phyloP scores from a whole-genome alignment of 140 eudicot genomes.

The Erigeron philadelphicus region DNA sequence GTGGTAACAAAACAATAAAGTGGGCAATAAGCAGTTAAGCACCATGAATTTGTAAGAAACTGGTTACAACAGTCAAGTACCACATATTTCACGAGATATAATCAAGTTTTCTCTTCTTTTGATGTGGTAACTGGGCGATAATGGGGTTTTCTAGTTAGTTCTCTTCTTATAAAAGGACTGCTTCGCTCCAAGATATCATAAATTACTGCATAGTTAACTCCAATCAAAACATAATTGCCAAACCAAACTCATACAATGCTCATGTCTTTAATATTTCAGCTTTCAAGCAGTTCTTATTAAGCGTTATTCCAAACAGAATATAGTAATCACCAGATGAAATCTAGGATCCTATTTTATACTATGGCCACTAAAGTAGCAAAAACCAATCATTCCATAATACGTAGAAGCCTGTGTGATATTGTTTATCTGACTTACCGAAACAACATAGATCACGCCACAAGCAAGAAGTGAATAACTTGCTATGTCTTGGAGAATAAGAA shows the following conservation, averaged over 20 bases:
- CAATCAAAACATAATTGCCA: not conserved
- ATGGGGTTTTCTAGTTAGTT: not conserved
- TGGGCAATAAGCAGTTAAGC: not conserved
- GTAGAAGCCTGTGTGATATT: conserved; percentile 9
- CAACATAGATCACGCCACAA: conserved; percentile 74
- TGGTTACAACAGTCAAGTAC: not conserved
- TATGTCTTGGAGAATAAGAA: conserved; percentile 74
- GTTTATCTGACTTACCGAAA: conserved; percentile 59
- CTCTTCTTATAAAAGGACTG: not conserved
- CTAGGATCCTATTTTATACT: not conserved
- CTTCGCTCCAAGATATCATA: not conserved
- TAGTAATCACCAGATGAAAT: not conserved
- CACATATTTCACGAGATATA: too few relatives aligned
- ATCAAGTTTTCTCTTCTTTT: too few relatives aligned
- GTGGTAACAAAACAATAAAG: not conserved
- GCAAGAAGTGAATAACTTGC: conserved; percentile 76
- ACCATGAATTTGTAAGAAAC: not conserved
- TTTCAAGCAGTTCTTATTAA: conserved; percentile 4
- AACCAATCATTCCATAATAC: not conserved
- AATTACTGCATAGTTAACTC: not conserved
- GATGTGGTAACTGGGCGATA: too few relatives aligned
- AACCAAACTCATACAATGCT: conserved; percentile 10
- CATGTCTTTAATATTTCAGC: not conserved
- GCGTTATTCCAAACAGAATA: conserved; percentile 8
- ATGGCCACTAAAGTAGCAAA: conserved; percentile 4